Conservation (phyloP, 495 filamentous ascomycete species). For the Lindgomyces ingoldianus region DNA sequence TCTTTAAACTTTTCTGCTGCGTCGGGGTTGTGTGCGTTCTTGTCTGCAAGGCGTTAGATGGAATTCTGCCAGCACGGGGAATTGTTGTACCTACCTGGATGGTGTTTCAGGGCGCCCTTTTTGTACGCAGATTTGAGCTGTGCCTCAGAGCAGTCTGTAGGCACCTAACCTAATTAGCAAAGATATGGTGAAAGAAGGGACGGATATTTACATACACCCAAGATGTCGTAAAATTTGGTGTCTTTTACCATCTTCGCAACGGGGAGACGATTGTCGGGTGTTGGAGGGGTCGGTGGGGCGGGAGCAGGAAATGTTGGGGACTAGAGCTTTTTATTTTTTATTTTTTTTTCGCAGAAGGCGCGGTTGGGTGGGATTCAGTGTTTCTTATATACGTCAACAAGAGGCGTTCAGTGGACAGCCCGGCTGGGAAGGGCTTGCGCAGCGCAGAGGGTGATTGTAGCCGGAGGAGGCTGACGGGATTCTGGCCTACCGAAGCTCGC, state of each 20-base stretch:
- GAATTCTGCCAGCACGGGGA: background rate
- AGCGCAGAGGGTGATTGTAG: background rate
- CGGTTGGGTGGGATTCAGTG: background rate
- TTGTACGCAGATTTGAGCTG: slow-evolving; percentile 91
- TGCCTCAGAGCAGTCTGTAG: slow-evolving; percentile 68
- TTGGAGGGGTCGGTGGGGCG: background rate
- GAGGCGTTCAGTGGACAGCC: background rate
- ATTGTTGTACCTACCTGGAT: slow-evolving; percentile 68
- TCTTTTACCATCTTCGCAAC: slow-evolving; percentile 76
- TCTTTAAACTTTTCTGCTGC: slow-evolving; percentile 98
- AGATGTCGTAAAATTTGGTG: slow-evolving; percentile 79
- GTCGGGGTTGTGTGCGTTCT: slow-evolving; percentile 90
- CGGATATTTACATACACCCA: slow-evolving; percentile 69
- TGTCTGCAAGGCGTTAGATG: slow-evolving; percentile 60
- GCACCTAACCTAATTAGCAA: slow-evolving; percentile 57
- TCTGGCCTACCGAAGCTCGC: background rate
- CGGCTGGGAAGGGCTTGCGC: background rate
- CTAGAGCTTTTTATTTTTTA: background rate
- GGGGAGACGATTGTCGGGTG: background rate
- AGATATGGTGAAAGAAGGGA: background rate
- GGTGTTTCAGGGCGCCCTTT: slow-evolving; percentile 83
- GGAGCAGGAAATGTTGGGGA: background rate
- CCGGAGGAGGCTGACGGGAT: background rate
- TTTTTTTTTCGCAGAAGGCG: background rate
- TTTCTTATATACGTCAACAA: background rate